These are phyloP conservation scores for Pterulicium gracile DNA, from an alignment of 1,284 basidiomycete genomes.

Conservation along the genomic window DNA sequence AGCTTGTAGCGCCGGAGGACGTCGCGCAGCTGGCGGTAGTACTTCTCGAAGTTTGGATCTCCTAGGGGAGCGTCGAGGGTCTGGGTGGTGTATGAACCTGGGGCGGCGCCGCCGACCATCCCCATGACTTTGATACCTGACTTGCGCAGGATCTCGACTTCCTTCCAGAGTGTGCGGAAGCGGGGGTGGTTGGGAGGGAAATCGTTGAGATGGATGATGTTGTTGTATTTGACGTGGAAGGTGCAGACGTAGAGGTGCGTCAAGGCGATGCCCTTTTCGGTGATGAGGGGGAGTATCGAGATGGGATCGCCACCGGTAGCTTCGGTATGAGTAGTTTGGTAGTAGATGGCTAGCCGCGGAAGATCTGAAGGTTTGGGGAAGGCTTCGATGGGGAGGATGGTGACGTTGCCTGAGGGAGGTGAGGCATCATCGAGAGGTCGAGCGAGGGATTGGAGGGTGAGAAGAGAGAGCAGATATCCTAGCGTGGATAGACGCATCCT, in stretches of 20 bases:
- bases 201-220: slow-evolving; percentile 10
- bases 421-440: too few species aligned
- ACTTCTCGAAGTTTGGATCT: slow-evolving; percentile 12
- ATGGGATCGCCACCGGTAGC: too few species aligned
- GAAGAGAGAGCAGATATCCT: too few species aligned
- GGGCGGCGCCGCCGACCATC: slow-evolving; percentile 15
- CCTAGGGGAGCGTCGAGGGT: too few species aligned
- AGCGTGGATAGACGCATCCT: too few species aligned
- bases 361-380: too few species aligned
- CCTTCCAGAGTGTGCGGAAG: slow-evolving; percentile 14
- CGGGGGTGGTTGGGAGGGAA: slow-evolving; percentile 8
- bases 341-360: too few species aligned
- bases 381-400: too few species aligned
- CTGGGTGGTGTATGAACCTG: slow-evolving; percentile 14
- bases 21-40: slow-evolving; percentile 12
- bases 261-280: too few species aligned
- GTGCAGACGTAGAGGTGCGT: slow-evolving; percentile 16
- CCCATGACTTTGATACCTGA: slow-evolving; percentile 15
- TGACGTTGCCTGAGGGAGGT: too few species aligned
- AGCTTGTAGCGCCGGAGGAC: slow-evolving; percentile 12
- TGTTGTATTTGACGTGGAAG: slow-evolving; percentile 15
- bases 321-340: too few species aligned
- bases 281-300: slow-evolving; percentile 13
- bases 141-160: slow-evolving; percentile 11
- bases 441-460: too few species aligned